Base-by-base conservation (phyloP, 1,284 basidiomycete genomes). In the Pascua sp. region DNA sequence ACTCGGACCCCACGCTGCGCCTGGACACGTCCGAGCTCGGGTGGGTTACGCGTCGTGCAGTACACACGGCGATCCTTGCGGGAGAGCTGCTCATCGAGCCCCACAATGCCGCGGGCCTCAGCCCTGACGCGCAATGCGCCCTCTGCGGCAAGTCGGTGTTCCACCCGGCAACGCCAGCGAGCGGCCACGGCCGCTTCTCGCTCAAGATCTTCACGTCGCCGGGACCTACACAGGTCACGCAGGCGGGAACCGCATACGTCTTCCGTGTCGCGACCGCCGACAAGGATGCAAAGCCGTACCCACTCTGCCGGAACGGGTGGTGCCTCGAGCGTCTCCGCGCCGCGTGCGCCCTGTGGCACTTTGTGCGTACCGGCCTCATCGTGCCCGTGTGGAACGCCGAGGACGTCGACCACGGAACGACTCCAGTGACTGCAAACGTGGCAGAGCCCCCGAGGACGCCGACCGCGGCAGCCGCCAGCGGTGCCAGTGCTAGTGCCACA, bases 11-110 rank as follows among this genome's bases (percentile, higher is more conserved):
- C 0, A 91, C 92, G 0, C 80, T 98, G 41, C 86, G 96, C 3
- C 83, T 98, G 24, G 93, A 98, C 71, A 79, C 91, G n/a, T 91
- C 94, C 0, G 91, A 92, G 12, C 81, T 98, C 36, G 94, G 91
- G 67, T 98, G 91, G 89, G 81, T 98, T 12, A 89, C 89, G 10
- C 84, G 95, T 17, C 85, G 93, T 37, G 86, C 86, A n/a, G 89
- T 97, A 11, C 81, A 88, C 8, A 79, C 85, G 9, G 93, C 95
- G 2, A 89, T 98, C 56, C 85, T 97, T 63, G 85, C 84, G 12
- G 92, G 93, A 2, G 89, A 92, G 67, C 82, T 98, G 11, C 85
- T 86, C 13, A 88, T 98, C 55, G 95, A 98, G 70, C 94, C 95
- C 2, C 82, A 94, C 36, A 66, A 66, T 10, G 58, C 68, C 24